These are phyloP conservation scores for Clavispora santaluciae DNA, from an alignment of 805 yeast genomes.

Conservation along the genomic window DNA sequence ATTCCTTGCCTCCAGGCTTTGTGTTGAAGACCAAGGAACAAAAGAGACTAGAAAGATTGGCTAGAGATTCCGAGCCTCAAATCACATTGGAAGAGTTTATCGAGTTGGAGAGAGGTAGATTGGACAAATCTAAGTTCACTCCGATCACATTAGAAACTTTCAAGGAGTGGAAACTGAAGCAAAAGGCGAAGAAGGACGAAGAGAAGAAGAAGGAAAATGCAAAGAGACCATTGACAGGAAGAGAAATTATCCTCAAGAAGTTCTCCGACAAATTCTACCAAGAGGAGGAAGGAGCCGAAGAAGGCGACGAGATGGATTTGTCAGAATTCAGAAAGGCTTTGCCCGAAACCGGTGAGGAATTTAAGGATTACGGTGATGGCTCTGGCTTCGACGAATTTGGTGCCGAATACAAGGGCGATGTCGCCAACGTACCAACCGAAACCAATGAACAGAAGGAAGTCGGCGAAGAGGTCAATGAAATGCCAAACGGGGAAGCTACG, in stretches of 20 bases:
- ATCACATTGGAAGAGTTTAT: slow-evolving; percentile 93
- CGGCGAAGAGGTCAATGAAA: neutral
- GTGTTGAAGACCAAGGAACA: slow-evolving; percentile 96
- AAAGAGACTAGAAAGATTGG: slow-evolving; percentile 80
- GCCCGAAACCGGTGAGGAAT: slow-evolving; percentile 44
- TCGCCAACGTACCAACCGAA: neutral
- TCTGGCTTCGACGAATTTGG: slow-evolving; percentile 11
- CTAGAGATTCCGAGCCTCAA: slow-evolving; percentile 78
- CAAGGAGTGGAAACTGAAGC: slow-evolving; percentile 74
- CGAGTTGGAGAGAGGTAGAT: slow-evolving; percentile 83
- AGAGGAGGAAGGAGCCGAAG: slow-evolving; percentile 43
- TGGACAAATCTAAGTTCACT: slow-evolving; percentile 71
- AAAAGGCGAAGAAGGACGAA: slow-evolving; percentile 51
- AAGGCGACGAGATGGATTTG: slow-evolving; percentile 53
- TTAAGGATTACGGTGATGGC: slow-evolving; percentile 73
- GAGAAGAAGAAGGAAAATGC: slow-evolving; percentile 30
- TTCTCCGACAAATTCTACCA: slow-evolving; percentile 51
- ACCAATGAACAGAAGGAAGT: neutral
- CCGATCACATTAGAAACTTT: slow-evolving; percentile 85
- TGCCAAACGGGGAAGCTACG: no score
- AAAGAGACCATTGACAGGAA: slow-evolving; percentile 57
- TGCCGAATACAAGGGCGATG: slow-evolving; percentile 4
- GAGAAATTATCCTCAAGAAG: slow-evolving; percentile 60
- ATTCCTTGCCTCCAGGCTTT: slow-evolving; percentile 94
- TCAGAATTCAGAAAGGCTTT: slow-evolving; percentile 51